Base-by-base conservation (phyloP, 805 yeast genomes). In the Ogataea kodamae region DNA sequence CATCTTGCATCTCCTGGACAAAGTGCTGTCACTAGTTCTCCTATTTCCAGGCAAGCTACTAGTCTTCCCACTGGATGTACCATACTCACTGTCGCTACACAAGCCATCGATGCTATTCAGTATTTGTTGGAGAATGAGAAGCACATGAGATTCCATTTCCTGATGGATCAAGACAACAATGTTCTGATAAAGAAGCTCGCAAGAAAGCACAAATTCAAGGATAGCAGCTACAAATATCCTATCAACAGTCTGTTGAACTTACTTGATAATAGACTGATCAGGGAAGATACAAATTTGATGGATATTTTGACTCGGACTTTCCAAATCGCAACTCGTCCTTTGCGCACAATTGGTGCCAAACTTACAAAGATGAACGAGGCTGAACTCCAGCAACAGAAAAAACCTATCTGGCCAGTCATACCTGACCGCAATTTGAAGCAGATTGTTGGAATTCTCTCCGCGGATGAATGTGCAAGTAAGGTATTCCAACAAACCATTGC, bases 401-500 rank as follows among this genome's bases (percentile, higher is more conserved):
- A 35, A 3, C 53, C 52, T 9, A 67, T 67, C 19, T 62, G 81
- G 2, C 94, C 95, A 2, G 57, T 61, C 25, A 75, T 89, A 45
- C 80, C 85, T 1, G 76, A 73, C 24, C 59, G 65, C 13, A 80
- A 79, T 43, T 64, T 86, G 49, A 70, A 74, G 29, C 70, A 70
- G 41, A 65, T 87, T 19, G 80, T 84, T 10, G 69, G 76, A 14
- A 76, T 85, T 19, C 65, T 89, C 33, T 75, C 81, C 4, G 74
- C 90, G 1, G 86, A 84, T 50, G 95, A 89, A 36, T 87, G 96
- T 52, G 78, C 89, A 21, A 80, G 85, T 43, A 73, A 81, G 25
- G 85, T 94, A 0, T 87, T 89, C 62, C 87, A 87, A 49, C 84
- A 88, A 53, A 78, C 89, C 0, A 68, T 89, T 32, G 75, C 84